Evolutionary conservation across 2,329 filamentous ascomycete genomes (phyloP), one percentile per base, ranked within the genome.

Genomic region (Diaporthe nobilis): DNA sequence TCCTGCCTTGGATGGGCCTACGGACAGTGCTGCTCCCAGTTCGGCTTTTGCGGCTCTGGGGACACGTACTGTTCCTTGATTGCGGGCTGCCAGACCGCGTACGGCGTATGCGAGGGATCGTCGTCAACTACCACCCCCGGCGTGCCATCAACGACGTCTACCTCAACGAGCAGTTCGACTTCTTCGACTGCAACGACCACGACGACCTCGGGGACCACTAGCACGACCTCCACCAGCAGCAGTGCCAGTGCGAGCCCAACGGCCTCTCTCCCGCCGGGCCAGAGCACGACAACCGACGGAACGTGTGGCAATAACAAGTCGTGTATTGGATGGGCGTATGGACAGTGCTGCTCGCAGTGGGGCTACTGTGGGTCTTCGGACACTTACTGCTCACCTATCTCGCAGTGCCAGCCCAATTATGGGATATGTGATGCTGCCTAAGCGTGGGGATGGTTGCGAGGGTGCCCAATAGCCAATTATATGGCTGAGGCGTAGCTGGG

Each of bases 21-120:
- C n/a, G 73, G 73, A n/a, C 73, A 74, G 31, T 76, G 74, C 51
- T 76, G 74, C 10, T 76, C 74, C 4, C 74, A 72, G 8, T 76
- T 25, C 2, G 70, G 70, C 31, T 76, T 53, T 37, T 76, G 74
- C 34, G 74, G 74, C 25, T 68, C 58, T 0, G 39, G 37, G 9
- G 70, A 73, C 22, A 34, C 44, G 7, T 75, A 73, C 25, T 75
- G 74, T 28, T 70, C 61, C 15, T 12, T 20, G 8, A 28, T 58
- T 3, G 44, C 65, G 20, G 72, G 72, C 10, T 74, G 72, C 12
- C 72, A 74, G 72, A 13, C 39, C 1, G 15, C 44, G 0, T 71
- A 71, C n/a, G 72, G 72, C 2, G 1, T 58, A 17, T 74, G 72
- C 22, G 39, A 28, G 10, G 72, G 72, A 28, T 53, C 53, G 1